phyloP scores from a whole-genome alignment of 2,329 filamentous ascomycete species.

The Colletotrichum abscissum region DNA sequence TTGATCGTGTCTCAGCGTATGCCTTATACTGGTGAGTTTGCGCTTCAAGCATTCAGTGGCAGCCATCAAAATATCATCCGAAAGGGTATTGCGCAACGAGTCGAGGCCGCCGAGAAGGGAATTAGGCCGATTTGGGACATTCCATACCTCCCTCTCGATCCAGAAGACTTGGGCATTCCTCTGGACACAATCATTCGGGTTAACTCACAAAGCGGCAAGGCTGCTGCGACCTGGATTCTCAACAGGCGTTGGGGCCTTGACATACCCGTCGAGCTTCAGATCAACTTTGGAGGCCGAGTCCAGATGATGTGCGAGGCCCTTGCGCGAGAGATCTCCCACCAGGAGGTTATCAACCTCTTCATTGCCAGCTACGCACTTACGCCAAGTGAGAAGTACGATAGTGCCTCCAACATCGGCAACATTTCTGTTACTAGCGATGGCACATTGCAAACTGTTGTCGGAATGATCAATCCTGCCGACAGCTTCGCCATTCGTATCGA shows the following conservation, averaged over 20 bases:
- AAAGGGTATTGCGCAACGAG: slow-evolving; percentile 82
- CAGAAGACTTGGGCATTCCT: slow-evolving; percentile 89
- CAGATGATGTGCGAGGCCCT: slow-evolving; percentile 24
- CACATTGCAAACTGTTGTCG: background rate
- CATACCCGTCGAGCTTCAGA: slow-evolving; percentile 3
- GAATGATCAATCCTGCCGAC: background rate
- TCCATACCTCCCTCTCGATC: slow-evolving; percentile 92
- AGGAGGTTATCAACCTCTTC: slow-evolving; percentile 18
- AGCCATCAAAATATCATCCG: slow-evolving; percentile 97
- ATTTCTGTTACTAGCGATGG: background rate
- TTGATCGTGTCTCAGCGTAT: slow-evolving; percentile 90
- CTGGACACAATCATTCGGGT: slow-evolving; percentile 98
- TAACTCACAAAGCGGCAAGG: slow-evolving; percentile 96
- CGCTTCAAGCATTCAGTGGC: slow-evolving; percentile 90
- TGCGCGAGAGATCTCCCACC: slow-evolving; percentile 16
- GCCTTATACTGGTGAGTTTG: slow-evolving; percentile 89
- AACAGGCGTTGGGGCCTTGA: background rate
- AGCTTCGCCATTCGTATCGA: background rate
- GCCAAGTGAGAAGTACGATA: background rate
- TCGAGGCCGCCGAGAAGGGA: slow-evolving; percentile 53
- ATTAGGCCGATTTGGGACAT: slow-evolving; percentile 60
- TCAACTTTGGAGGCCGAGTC: slow-evolving; percentile 16
- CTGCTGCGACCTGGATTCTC: slow-evolving; percentile 93
- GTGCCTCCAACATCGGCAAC: background rate
- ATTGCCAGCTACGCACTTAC: slow-evolving; percentile 10